These are phyloP conservation scores for Zymoseptoria crescenta DNA, from an alignment of 2,329 filamentous ascomycete genomes.

Conservation along the genomic window DNA sequence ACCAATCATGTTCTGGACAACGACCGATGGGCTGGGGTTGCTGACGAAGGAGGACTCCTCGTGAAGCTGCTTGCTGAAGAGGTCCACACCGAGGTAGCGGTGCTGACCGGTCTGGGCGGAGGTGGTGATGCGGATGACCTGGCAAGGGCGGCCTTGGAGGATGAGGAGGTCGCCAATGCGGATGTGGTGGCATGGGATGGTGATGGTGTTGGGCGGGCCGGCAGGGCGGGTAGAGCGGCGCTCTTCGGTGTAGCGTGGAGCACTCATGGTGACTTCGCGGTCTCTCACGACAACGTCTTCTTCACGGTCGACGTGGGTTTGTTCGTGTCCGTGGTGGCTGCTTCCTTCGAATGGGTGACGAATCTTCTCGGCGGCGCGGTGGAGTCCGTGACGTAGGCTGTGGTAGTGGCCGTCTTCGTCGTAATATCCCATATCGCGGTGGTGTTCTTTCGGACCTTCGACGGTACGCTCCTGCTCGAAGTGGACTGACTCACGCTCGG, in stretches of 20 bases:
- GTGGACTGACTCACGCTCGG: conserved; percentile 29
- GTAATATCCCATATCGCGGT: conserved; percentile 69
- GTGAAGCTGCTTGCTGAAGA: conserved; percentile 99
- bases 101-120: conserved; percentile 97
- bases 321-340: conserved; percentile 43
- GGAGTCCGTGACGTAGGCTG: conserved; percentile 63
- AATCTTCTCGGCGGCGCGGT: conserved; percentile 58
- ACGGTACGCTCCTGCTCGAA: conserved; percentile 46
- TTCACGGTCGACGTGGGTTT: conserved; percentile 24
- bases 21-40: conserved; percentile 90
- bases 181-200: conserved; percentile 99
- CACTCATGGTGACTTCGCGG: conserved; percentile 37
- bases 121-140: conserved; percentile 99
- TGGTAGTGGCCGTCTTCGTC: conserved; percentile 71
- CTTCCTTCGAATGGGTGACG: conserved; percentile 54
- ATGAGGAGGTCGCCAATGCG: conserved; percentile 97
- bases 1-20: conserved; percentile 99
- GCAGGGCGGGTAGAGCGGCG: conserved; percentile 17
- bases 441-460: conserved; percentile 39
- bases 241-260: conserved; percentile 27
- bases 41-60: conserved; percentile 98
- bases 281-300: conserved; percentile 45
- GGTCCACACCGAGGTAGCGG: conserved; percentile 98
- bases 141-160: conserved; percentile 97
- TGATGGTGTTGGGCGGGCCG: conserved; percentile 68